These are phyloP conservation scores for Sicyos edulis DNA, from an alignment of 306 rosid species.

Conservation along the genomic window DNA sequence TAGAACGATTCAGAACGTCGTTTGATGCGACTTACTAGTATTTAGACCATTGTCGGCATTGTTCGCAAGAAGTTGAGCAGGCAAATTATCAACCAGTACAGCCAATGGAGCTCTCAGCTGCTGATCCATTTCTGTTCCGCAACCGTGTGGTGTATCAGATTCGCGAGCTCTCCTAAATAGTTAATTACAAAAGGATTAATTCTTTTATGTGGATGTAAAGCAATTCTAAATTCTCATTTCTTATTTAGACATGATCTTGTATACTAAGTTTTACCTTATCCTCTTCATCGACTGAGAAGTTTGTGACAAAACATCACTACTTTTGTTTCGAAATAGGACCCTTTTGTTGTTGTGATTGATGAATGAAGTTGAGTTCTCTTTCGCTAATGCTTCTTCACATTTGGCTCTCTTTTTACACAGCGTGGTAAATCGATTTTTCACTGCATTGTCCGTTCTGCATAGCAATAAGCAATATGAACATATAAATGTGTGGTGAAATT, in stretches of 20 bases:
- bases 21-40: constrained; percentile 43
- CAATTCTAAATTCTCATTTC: neutral
- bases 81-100: constrained; percentile 64
- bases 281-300: constrained; percentile 42
- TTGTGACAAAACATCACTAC: constrained; percentile 46
- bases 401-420: constrained; percentile 98
- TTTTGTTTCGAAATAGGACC: constrained; percentile 40
- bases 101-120: constrained; percentile 69
- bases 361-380: constrained; percentile 63
- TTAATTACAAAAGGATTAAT: constrained; percentile 19
- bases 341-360: constrained; percentile 72
- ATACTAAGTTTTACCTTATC: constrained; percentile 49
- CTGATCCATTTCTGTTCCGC: constrained; percentile 51
- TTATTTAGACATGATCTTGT: neutral
- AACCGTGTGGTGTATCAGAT: constrained; percentile 46
- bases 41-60: constrained; percentile 35
- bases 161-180: constrained; percentile 57
- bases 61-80: constrained; percentile 39
- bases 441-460: constrained; percentile 95
- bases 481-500: constrained; percentile 14
- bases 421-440: constrained; percentile 91
- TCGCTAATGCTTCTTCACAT: constrained; percentile 85
- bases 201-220: neutral
- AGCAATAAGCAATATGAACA: constrained; percentile 24
- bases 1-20: constrained; percentile 17